Evolutionary conservation across 176 grass and related monocot species (phyloP).

Genomic region (Triticum turgidum): DNA sequence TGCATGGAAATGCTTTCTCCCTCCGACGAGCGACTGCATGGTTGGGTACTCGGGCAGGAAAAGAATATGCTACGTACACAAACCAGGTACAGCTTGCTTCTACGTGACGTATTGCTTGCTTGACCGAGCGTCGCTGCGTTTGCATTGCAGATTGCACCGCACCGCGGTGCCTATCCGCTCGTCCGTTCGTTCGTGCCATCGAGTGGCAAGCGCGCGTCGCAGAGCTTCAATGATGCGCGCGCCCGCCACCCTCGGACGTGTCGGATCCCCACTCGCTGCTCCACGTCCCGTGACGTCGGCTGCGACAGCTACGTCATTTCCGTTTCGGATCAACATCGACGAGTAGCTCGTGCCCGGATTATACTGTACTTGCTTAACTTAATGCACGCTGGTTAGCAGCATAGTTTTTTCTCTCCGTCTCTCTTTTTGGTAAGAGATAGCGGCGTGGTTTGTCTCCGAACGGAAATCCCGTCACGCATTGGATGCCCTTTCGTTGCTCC

Average conservation of each 20-base stretch:
- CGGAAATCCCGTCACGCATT: neutral
- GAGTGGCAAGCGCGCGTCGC: neutral
- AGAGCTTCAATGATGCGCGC: neutral
- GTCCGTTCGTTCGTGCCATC: neutral
- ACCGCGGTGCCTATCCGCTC: too few species aligned
- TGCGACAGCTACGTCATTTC: neutral
- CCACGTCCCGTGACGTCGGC: neutral
- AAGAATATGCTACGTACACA: neutral
- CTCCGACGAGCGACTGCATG: neutral
- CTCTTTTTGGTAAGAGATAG: neutral
- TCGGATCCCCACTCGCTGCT: neutral
- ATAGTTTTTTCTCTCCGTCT: neutral
- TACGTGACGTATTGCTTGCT: neutral
- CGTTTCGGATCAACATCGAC: neutral
- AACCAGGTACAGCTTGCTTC: neutral
- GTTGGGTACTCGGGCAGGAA: neutral
- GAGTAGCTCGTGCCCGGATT: neutral
- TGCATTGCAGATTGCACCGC: neutral
- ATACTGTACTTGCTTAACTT: neutral
- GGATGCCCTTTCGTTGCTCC: constrained; percentile 15
- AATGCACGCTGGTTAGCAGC: neutral
- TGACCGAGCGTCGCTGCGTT: neutral
- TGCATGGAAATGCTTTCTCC: neutral
- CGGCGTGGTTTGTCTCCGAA: neutral
- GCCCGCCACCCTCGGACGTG: neutral